Percentiles rank a stretch among this genome's conserved stretches.
phyloP scores from a whole-genome alignment of 2,329 filamentous ascomycete genomes.

The Aspergillus sp. region DNA sequence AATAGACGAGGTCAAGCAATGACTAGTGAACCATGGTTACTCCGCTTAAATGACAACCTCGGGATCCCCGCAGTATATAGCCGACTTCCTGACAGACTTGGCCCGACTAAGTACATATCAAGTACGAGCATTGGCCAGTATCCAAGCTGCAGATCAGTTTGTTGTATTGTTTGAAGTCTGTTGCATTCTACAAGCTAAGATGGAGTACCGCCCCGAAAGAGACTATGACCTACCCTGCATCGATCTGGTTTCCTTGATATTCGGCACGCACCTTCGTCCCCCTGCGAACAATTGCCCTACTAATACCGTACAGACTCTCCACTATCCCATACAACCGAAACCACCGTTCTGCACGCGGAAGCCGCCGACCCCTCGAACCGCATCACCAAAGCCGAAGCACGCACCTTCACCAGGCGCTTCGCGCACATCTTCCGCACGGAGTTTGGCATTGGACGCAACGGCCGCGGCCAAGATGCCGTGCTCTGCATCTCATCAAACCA shows the following conservation, averaged over 20 bases:
- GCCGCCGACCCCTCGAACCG: conserved; percentile 53
- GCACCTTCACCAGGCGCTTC: conserved; percentile 50
- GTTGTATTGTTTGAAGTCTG: neutral
- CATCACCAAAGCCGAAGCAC: conserved; percentile 54
- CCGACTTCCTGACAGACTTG: neutral
- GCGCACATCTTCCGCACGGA: conserved; percentile 55
- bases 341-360: conserved; percentile 56
- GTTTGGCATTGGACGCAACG: conserved; percentile 52
- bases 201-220: conserved; percentile 15
- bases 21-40: neutral
- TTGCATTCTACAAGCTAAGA: neutral
- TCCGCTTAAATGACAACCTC: neutral
- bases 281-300: neutral
- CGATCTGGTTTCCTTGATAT: conserved; percentile 12
- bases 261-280: conserved; percentile 6
- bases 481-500: conserved; percentile 58
- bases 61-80: conserved; percentile 2
- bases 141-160: neutral
- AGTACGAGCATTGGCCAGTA: neutral
- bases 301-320: conserved; percentile 8
- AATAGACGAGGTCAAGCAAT: neutral
- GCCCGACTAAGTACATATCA: neutral
- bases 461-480: conserved; percentile 53
- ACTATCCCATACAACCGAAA: conserved; percentile 32
- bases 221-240: conserved; percentile 13